Conservation (phyloP, 1,284 basidiomycete species). For the Mycena sp. region DNA sequence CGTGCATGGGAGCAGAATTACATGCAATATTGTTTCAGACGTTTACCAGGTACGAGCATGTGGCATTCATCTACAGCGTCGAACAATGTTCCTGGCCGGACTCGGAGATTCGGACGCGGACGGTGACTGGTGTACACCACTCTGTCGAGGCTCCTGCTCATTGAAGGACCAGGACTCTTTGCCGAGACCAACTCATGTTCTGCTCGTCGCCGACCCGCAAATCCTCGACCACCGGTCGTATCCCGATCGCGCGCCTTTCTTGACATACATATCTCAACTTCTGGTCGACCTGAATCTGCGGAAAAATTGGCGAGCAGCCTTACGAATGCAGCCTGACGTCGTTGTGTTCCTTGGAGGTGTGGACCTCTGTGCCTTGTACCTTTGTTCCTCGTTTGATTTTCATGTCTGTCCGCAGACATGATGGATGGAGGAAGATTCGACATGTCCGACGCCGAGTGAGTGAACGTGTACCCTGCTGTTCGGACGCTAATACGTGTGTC, state of each 20-base stretch:
- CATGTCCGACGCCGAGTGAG: conserved; percentile 77
- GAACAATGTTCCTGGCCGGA: conserved; percentile 73
- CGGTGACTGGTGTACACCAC: conserved; percentile 10
- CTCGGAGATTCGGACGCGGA: conserved; percentile 23
- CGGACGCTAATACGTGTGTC: conserved; percentile 15
- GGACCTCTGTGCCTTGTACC: neutral
- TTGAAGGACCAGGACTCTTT: conserved; percentile 24
- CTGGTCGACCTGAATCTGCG: conserved; percentile 81
- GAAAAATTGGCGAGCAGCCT: conserved; percentile 83
- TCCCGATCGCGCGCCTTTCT: conserved; percentile 58
- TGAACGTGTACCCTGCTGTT: conserved; percentile 34
- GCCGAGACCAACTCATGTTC: conserved; percentile 67
- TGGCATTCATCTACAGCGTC: conserved; percentile 63
- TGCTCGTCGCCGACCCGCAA: conserved; percentile 87
- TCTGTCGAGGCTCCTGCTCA: conserved; percentile 17
- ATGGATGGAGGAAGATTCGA: conserved; percentile 82
- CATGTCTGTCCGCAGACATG: conserved; percentile 64
- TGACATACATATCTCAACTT: conserved; percentile 65
- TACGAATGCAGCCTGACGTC: conserved; percentile 72
- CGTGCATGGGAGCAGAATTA: neutral
- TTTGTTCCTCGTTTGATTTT: neutral
- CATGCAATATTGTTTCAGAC: neutral
- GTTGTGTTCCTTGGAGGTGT: conserved; percentile 82
- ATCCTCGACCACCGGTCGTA: conserved; percentile 77
- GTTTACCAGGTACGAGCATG: conserved; percentile 71